Base-by-base conservation (phyloP, 257 asterid genomes). In the Nicotiana knightiana region DNA sequence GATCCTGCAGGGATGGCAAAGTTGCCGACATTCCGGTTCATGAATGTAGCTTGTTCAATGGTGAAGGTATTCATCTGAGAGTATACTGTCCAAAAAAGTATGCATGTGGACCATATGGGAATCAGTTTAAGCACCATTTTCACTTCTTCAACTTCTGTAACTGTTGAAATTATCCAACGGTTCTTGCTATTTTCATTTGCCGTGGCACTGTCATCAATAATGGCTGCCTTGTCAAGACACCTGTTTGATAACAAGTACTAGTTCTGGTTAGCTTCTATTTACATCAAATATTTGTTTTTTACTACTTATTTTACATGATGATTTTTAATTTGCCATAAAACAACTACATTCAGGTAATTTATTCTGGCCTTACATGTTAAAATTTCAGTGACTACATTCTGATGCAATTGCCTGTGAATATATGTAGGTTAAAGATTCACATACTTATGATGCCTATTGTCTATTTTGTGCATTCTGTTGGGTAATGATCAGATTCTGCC, bases 61-160 rank as follows among this genome's bases (percentile, higher is more conserved):
- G 94, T 86, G 90, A 93, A 93, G 28, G 97, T 94, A 84, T 87
- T 93, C 98, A 94, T 93, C 53, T 94, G 98, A 55, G 98, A 93
- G 90, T 93, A 94, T 1, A 93, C 91, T 64, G 97, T 93, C 97
- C 97, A 93, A 86, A 94, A 93, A 46, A 91, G 96, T 35, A 94
- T 94, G 87, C 92, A 90, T 0, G 98, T 93, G 2, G 94, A 91
- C 98, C 98, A 94, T 80, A 94, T 91, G 13, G 98, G 98, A 59
- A 94, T 87, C 51, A 94, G 94, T 88, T 87, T 92, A 26, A 89
- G 58, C 16, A 94, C 95, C 96, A 92, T 90, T 67, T 94, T 94
- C 81, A 94, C 97, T 86, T 94, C 97, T 84, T 93, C 98, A 0
- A 93, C 97, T 77, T 92, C 91, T 0, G 94, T 90, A 2, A 94